Percentiles rank a stretch among this genome's conserved stretches.
These are phyloP conservation scores for Lotus japonicus DNA, from an alignment of 306 rosid species.

Conservation along the genomic window DNA sequence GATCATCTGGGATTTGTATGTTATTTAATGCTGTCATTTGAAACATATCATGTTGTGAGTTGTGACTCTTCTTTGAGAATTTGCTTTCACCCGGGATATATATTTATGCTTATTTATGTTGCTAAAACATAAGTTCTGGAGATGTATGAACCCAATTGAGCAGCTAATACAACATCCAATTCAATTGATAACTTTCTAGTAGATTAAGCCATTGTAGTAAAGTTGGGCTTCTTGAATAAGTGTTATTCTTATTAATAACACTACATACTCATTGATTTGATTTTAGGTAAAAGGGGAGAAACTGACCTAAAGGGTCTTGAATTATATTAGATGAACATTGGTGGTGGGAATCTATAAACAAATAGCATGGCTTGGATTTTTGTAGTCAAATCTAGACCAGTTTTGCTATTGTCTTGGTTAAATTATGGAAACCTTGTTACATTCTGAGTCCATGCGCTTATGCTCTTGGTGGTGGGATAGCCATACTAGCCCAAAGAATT, in stretches of 20 bases:
- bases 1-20: too few relatives aligned
- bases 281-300: conserved; percentile 32
- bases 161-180: conserved; percentile 21
- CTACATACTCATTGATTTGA: background rate
- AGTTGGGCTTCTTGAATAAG: background rate
- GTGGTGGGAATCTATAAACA: conserved; percentile 18
- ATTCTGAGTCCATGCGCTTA: conserved; percentile 83
- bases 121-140: too few relatives aligned
- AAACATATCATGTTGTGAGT: too few relatives aligned
- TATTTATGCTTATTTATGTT: too few relatives aligned
- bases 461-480: conserved; percentile 99
- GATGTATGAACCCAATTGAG: conserved; percentile 18
- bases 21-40: too few relatives aligned
- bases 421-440: conserved; percentile 65
- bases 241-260: background rate
- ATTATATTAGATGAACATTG: conserved; percentile 12
- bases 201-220: background rate
- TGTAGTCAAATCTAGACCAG: conserved; percentile 42
- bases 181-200: background rate
- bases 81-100: too few relatives aligned
- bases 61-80: too few relatives aligned
- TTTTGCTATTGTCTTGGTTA: conserved; percentile 54
- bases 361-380: conserved; percentile 68
- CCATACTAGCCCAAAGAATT: conserved; percentile 89
- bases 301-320: conserved; percentile 12